A percentile compares a stretch with the other conserved stretches of the same genome.
Evolutionary conservation across 768 basidiomycete genomes (phyloP).

Genomic region (Boletus pseudopeckii): DNA sequence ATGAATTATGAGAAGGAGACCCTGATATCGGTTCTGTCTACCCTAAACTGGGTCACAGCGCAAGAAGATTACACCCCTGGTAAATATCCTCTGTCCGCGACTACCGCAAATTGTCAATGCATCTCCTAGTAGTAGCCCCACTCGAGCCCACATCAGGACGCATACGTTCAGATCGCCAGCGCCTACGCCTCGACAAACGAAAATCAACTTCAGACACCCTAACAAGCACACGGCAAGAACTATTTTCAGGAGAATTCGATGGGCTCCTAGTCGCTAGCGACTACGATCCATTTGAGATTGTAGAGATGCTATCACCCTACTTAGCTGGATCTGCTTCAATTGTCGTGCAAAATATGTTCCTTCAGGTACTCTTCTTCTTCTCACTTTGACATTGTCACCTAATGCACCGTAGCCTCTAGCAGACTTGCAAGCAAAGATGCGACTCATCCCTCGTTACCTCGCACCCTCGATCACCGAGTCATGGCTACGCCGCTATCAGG

Average conservation of each 20-base stretch:
- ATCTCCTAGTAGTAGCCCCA: conserved; percentile 51
- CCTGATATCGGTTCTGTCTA: conserved; percentile 52
- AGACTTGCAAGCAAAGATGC: conserved; percentile 69
- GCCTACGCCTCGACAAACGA: conserved; percentile 69
- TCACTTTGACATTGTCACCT: conserved; percentile 2
- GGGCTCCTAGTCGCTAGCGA: conserved; percentile 82
- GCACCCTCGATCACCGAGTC: conserved; percentile 79
- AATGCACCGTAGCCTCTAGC: conserved; percentile 56
- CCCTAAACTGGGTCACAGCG: conserved; percentile 89
- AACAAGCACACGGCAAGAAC: conserved; percentile 64
- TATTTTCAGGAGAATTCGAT: conserved; percentile 87
- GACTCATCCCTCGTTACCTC: conserved; percentile 63
- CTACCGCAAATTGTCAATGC: conserved; percentile 2
- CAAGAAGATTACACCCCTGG: conserved; percentile 73
- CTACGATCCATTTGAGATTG: conserved; percentile 80
- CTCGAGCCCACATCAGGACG: conserved; percentile 55
- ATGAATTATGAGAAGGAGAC: conserved; percentile 79
- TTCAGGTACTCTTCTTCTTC: conserved; percentile 50
- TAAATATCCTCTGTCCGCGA: conserved; percentile 27
- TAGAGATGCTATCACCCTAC: conserved; percentile 71
- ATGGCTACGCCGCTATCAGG: conserved; percentile 89
- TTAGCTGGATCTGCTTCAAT: conserved; percentile 83
- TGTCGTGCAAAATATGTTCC: conserved; percentile 80
- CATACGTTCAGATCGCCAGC: conserved; percentile 70
- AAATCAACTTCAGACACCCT: conserved; percentile 66